Evolutionary conservation across 352 stramenopile genomes (phyloP).

Genomic region (Pythium utonaiense): DNA sequence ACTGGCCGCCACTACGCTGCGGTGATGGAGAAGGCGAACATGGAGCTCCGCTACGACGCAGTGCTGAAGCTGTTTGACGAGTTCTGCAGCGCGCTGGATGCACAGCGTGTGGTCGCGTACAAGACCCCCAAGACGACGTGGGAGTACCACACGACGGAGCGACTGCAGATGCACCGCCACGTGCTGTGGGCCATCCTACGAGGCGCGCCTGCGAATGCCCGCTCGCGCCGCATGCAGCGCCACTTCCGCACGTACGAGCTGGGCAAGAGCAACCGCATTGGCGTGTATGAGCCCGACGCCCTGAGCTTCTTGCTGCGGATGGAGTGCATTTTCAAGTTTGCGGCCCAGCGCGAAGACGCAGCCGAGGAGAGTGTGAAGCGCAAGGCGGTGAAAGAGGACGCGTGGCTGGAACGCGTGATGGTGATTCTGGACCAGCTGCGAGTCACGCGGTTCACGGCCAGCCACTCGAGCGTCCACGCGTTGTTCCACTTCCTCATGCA

Average conservation of each 20-base stretch:
- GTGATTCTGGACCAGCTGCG: constrained; percentile 44
- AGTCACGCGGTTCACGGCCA: constrained; percentile 32
- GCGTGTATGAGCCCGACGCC: constrained; percentile 53
- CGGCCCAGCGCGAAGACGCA: constrained; percentile 19
- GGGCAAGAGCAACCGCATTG: constrained; percentile 36
- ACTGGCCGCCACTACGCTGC: constrained; percentile 42
- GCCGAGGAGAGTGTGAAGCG: not conserved
- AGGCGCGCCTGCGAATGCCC: constrained; percentile 15
- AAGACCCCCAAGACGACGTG: constrained; percentile 22
- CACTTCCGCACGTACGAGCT: constrained; percentile 47
- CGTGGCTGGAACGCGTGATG: constrained; percentile 32
- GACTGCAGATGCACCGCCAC: constrained; percentile 57
- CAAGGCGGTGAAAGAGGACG: constrained; percentile 3
- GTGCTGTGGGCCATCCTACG: constrained; percentile 63
- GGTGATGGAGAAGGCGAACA: constrained; percentile 60
- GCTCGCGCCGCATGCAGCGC: constrained; percentile 25
- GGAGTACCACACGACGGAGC: constrained; percentile 35
- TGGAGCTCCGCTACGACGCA: constrained; percentile 28
- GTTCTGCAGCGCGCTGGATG: constrained; percentile 35
- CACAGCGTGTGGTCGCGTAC: constrained; percentile 20
- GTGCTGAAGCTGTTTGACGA: constrained; percentile 38
- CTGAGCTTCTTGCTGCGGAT: constrained; percentile 65
- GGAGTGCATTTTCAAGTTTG: constrained; percentile 50
- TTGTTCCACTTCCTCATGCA: constrained; percentile 63
- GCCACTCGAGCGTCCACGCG: constrained; percentile 58